These are phyloP conservation scores for Phlebopus sp. DNA, from an alignment of 1,284 basidiomycete species.

Conservation along the genomic window DNA sequence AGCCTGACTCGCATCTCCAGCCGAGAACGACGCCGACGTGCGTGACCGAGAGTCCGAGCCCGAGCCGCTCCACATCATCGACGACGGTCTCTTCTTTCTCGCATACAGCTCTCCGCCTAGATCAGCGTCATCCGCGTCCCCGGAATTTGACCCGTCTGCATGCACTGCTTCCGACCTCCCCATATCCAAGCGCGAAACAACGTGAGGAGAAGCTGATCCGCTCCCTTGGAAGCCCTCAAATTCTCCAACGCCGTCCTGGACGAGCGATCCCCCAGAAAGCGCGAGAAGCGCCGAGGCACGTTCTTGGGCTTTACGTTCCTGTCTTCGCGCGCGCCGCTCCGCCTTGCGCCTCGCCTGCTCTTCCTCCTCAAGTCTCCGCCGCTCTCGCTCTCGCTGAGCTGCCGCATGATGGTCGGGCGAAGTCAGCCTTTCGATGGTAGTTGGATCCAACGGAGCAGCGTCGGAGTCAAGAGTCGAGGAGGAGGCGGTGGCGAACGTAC, in stretches of 20 bases:
- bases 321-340: slow-evolving; percentile 43
- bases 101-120: slow-evolving; percentile 57
- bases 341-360: slow-evolving; percentile 43
- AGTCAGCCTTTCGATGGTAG: slow-evolving; percentile 49
- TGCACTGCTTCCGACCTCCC: slow-evolving; percentile 17
- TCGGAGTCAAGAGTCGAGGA: slow-evolving; percentile 64
- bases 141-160: slow-evolving; percentile 29
- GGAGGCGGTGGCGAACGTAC: slow-evolving; percentile 33
- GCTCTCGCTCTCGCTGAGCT: slow-evolving; percentile 34
- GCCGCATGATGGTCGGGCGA: slow-evolving; percentile 33
- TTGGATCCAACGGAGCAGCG: slow-evolving; percentile 57
- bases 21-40: slow-evolving; percentile 50
- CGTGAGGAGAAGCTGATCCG: slow-evolving; percentile 21
- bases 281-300: slow-evolving; percentile 39
- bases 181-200: slow-evolving; percentile 3
- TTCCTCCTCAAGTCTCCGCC: slow-evolving; percentile 33
- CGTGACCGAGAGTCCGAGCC: slow-evolving; percentile 59
- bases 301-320: slow-evolving; percentile 48
- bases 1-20: slow-evolving; percentile 22
- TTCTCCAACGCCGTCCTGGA: slow-evolving; percentile 28
- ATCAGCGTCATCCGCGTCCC: slow-evolving; percentile 53
- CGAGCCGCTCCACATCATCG: slow-evolving; percentile 33
- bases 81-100: slow-evolving; percentile 31
- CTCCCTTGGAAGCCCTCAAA: slow-evolving; percentile 64
- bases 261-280: slow-evolving; percentile 28